Percentiles rank a stretch among this genome's conserved stretches.
Conservation (phyloP, 176 grass and related monocot genomes). For the Paspalum vaginatum region DNA sequence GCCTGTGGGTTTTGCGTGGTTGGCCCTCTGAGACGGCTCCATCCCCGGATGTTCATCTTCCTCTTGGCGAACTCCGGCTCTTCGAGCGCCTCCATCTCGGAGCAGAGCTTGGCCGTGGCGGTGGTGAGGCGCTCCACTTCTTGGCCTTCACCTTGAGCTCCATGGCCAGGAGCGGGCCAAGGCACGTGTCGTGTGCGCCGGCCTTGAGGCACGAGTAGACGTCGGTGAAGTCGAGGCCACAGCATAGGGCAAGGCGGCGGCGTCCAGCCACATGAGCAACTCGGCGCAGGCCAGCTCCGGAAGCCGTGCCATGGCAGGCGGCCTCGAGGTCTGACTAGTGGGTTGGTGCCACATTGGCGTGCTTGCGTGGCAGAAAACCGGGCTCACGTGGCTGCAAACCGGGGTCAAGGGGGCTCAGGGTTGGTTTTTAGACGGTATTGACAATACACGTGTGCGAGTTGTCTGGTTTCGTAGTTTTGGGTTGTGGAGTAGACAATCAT, state of each 20-base stretch:
- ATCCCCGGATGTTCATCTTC: conserved; percentile 55
- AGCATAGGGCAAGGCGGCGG: conserved; percentile 62
- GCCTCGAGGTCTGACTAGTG: no score
- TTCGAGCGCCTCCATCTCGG: conserved; percentile 78
- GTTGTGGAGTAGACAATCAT: no score
- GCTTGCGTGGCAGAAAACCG: no score
- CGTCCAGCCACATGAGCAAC: conserved; percentile 62
- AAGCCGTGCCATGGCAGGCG: no score
- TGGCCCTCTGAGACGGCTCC: conserved; percentile 68
- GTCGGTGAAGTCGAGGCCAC: conserved; percentile 58
- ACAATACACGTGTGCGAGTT: no score
- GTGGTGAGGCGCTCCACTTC: conserved; percentile 75
- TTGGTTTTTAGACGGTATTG: no score
- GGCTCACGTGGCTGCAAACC: no score
- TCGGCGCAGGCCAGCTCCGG: conserved; percentile 89
- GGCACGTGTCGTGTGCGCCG: conserved; percentile 41
- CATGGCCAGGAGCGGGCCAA: conserved; percentile 53
- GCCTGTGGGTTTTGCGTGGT: conserved; percentile 41
- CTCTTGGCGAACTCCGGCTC: conserved; percentile 66
- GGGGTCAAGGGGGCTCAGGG: no score
- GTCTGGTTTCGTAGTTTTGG: no score
- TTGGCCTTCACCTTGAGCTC: conserved; percentile 57
- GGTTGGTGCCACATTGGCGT: no score
- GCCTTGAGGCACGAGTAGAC: conserved; percentile 63
- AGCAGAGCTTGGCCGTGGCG: conserved; percentile 61